Conservation (phyloP, 2,329 filamentous ascomycete genomes). For the Ascochyta viciae-villosae region DNA sequence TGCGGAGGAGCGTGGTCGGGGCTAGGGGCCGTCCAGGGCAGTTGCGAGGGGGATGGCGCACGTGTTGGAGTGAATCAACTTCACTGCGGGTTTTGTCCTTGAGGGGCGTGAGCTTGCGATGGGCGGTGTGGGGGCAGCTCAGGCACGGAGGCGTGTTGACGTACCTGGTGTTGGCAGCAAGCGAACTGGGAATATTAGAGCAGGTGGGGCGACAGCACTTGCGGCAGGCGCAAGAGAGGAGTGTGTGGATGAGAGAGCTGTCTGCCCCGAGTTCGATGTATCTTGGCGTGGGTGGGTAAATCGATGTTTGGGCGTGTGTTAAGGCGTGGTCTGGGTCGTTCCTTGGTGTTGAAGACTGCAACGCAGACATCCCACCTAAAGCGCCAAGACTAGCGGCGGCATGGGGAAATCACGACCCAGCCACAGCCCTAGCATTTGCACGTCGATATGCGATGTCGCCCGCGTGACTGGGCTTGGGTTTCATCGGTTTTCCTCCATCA, state of each 20-base stretch:
- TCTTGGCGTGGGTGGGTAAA: constrained; percentile 18
- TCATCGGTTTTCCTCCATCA: not conserved
- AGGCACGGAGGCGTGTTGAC: constrained; percentile 43
- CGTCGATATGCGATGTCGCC: constrained; percentile 11
- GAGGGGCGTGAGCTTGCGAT: constrained; percentile 32
- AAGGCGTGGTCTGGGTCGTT: constrained; percentile 22
- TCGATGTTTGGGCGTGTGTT: constrained; percentile 32
- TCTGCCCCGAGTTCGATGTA: constrained; percentile 21
- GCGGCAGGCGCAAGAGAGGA: constrained; percentile 14
- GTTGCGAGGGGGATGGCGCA: constrained; percentile 15
- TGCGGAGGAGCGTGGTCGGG: constrained; percentile 26
- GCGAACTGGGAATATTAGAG: constrained; percentile 32
- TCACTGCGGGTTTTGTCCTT: constrained; percentile 1
- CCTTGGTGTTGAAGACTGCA: constrained; percentile 18
- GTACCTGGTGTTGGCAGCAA: constrained; percentile 44
- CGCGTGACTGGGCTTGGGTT: not conserved
- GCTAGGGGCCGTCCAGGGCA: constrained; percentile 30
- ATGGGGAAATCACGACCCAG: constrained; percentile 25
- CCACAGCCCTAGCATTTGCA: constrained; percentile 13
- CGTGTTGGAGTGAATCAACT: constrained; percentile 21
- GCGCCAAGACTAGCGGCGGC: constrained; percentile 15
- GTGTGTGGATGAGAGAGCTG: constrained; percentile 19
- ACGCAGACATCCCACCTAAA: constrained; percentile 4
- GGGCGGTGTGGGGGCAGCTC: constrained; percentile 29
- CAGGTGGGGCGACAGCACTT: constrained; percentile 21